phyloP scores from a whole-genome alignment of 176 grass and related monocot species.

The Alopecurus myosuroides region DNA sequence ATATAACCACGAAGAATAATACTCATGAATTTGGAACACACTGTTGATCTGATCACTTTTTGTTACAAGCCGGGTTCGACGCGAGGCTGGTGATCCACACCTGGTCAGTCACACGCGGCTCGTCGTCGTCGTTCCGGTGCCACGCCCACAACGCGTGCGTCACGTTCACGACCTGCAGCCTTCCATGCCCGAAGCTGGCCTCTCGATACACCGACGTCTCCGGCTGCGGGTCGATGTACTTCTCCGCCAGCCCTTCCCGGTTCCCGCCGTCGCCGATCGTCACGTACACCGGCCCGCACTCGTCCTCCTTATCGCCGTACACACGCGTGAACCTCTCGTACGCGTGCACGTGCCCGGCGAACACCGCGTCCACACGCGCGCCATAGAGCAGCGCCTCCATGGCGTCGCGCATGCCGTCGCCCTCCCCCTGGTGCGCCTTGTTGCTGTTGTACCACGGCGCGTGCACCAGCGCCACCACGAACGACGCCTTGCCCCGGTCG shows the following conservation, averaged over 20 bases:
- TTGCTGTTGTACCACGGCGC: slow-evolving; percentile 77
- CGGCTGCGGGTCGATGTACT: slow-evolving; percentile 6
- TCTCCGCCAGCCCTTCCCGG: not conserved
- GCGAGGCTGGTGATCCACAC: not conserved
- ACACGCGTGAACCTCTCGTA: slow-evolving; percentile 19
- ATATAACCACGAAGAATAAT: no score
- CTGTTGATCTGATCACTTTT: not conserved
- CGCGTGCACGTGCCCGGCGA: not conserved
- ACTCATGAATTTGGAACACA: no score
- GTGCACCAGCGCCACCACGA: slow-evolving; percentile 38
- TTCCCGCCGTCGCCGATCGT: slow-evolving; percentile 7
- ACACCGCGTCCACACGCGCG: not conserved
- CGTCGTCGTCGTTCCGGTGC: slow-evolving; percentile 2
- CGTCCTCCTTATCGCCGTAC: not conserved
- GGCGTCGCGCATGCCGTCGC: slow-evolving; percentile 30
- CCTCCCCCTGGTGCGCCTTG: slow-evolving; percentile 49
- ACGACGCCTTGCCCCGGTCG: not conserved
- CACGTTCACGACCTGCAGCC: not conserved
- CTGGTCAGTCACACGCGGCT: not conserved
- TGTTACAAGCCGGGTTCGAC: not conserved
- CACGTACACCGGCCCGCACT: slow-evolving; percentile 1
- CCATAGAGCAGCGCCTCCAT: not conserved
- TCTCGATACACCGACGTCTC: not conserved
- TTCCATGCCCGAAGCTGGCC: not conserved
- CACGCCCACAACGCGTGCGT: slow-evolving; percentile 4